Conservation (phyloP, 805 yeast genomes). For the Wickerhamomyces queroliae region DNA sequence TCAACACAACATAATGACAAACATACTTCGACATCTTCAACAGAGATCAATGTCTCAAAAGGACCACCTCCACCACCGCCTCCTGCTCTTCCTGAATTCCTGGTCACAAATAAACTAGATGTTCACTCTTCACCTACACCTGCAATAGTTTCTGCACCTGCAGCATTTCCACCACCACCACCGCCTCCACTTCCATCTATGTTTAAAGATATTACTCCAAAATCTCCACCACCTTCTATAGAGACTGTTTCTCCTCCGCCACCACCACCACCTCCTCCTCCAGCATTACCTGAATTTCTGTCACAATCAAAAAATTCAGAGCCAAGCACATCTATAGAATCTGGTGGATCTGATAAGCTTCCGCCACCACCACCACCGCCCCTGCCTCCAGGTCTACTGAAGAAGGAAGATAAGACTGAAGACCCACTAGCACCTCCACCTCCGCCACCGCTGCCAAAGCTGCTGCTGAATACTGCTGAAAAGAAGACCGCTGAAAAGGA, state of each 20-base stretch:
- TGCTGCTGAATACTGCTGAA: constrained; percentile 6
- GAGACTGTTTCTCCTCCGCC: constrained; percentile 19
- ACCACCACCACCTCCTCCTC: constrained; percentile 32
- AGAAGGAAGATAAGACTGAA: too few species aligned
- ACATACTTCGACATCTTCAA: too few species aligned
- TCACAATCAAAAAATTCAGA: not conserved
- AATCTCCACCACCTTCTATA: constrained; percentile 32
- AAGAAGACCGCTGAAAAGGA: not conserved
- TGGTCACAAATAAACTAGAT: not conserved
- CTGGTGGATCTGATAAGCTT: constrained; percentile 11
- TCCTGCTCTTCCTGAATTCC: constrained; percentile 19
- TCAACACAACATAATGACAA: too few species aligned
- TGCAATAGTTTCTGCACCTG: constrained; percentile 5
- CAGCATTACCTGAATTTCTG: constrained; percentile 21
- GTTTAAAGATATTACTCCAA: constrained; percentile 10
- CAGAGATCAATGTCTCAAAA: too few species aligned
- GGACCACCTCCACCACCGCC: constrained; percentile 31
- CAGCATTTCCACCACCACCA: constrained; percentile 26
- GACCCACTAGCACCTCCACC: constrained; percentile 30
- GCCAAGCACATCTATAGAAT: constrained; percentile 5
- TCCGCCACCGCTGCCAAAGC: constrained; percentile 20
- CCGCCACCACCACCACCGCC: constrained; percentile 11
- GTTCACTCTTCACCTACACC: not conserved
- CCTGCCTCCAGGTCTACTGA: too few species aligned
- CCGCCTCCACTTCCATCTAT: constrained; percentile 29